Base-by-base conservation (phyloP, 1,284 basidiomycete genomes). In the Tilletia horrida region DNA sequence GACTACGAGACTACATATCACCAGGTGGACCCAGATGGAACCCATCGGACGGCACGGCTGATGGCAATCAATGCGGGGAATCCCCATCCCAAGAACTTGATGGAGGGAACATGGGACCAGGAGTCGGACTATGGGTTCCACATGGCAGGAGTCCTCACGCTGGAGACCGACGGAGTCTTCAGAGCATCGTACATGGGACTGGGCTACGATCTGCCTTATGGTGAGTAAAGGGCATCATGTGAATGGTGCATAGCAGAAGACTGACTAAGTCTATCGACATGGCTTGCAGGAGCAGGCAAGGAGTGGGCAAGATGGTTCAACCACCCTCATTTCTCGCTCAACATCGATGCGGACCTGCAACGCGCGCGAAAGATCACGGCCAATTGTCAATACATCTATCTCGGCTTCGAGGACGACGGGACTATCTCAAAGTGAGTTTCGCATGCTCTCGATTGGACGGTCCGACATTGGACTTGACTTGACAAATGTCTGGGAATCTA, bases 301-400 rank as follows among this genome's bases (percentile, higher is more conserved):
- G 76, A 77, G 27, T 77, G 76, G 76, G 63, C 71, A 0, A 68
- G 70, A 14, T 77, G 76, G 76, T 76, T 71, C 70, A 73, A 69
- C 29, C 74, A 75, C 31, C 69, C 74, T 0, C 74, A 71, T 64
- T 77, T 77, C 63, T 71, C 71, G n/a, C 72, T 77, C 42, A 67
- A 72, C 21, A 45, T 70, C 0, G 66, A 48, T 16, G 69, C 69
- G 23, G 73, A 77, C 52, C 52, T 75, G 52, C 55, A 69, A 44
- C 68, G 71, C 4, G 74, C 69, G 2, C 45, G 73, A 21, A 65
- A 61, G 3, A 66, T 73, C 45, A 65, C 67, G 27, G 67, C 21
- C 21, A 29, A 70, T 3, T 31, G 69, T 4, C 68, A 69, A 1
- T 52, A 71, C 18, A 67, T 76, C 43, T 76, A 76, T 27, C 66